Conservation (phyloP, 2,329 filamentous ascomycete species). For the Cryphonectria radicalis region DNA sequence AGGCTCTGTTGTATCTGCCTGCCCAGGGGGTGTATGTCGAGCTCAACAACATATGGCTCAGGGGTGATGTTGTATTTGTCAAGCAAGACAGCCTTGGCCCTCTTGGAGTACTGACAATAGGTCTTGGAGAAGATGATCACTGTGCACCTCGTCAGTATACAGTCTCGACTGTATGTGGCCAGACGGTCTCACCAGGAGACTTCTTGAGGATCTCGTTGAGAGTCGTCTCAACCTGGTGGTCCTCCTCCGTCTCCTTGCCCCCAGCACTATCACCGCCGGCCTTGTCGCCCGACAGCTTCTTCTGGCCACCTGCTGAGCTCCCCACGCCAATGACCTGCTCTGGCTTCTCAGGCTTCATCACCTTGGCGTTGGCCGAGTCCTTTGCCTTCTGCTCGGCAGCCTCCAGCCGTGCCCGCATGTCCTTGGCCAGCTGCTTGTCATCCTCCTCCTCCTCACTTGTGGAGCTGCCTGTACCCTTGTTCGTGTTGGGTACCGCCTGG, state of each 20-base stretch:
- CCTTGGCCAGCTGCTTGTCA: slow-evolving; percentile 55
- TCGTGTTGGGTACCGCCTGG: slow-evolving; percentile 46
- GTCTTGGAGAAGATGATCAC: slow-evolving; percentile 97
- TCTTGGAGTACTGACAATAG: slow-evolving; percentile 85
- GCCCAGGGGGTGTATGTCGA: slow-evolving; percentile 82
- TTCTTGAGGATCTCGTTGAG: slow-evolving; percentile 81
- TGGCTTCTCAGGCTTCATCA: slow-evolving; percentile 62
- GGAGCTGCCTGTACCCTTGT: slow-evolving; percentile 45
- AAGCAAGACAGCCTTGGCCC: slow-evolving; percentile 83
- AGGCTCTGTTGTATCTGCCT: slow-evolving; percentile 72
- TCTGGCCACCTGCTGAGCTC: slow-evolving; percentile 58
- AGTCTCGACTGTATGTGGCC: slow-evolving; percentile 19
- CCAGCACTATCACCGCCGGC: slow-evolving; percentile 47
- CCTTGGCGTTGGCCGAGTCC: slow-evolving; percentile 70
- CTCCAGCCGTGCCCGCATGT: slow-evolving; percentile 65
- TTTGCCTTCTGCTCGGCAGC: slow-evolving; percentile 72
- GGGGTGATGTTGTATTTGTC: slow-evolving; percentile 84
- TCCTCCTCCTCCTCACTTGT: slow-evolving; percentile 52
- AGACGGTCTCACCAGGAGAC: slow-evolving; percentile 69
- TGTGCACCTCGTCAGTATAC: slow-evolving; percentile 41
- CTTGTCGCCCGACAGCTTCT: slow-evolving; percentile 49
- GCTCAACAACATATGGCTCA: slow-evolving; percentile 83
- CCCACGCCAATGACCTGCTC: slow-evolving; percentile 62
- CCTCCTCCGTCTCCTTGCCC: slow-evolving; percentile 57
- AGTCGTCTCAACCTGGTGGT: slow-evolving; percentile 69